A percentile compares a stretch with the other conserved stretches of the same genome.
phyloP scores from a whole-genome alignment of 768 basidiomycete species.

The Hygrophorus russula region DNA sequence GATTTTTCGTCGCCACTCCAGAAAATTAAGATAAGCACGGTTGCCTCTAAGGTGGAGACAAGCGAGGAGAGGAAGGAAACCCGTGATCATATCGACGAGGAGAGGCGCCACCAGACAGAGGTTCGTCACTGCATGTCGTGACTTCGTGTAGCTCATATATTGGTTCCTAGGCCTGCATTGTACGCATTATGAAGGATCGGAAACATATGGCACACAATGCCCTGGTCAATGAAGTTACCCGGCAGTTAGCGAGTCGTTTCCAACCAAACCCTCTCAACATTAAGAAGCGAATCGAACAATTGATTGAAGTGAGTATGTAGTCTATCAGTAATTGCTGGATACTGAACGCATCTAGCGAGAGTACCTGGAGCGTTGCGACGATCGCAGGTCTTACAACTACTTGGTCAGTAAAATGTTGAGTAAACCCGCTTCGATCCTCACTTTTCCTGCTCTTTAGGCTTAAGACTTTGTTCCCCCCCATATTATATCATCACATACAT shows the following conservation, averaged over 20 bases:
- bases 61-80: slow-evolving; percentile 86
- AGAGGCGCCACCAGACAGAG: slow-evolving; percentile 82
- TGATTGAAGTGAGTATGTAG: slow-evolving; percentile 69
- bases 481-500: too few species aligned
- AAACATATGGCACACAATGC: slow-evolving; percentile 85
- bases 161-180: slow-evolving; percentile 75
- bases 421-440: too few species aligned
- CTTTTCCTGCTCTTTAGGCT: too few species aligned
- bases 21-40: slow-evolving; percentile 87
- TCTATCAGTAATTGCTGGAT: not conserved
- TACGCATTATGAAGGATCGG: slow-evolving; percentile 94
- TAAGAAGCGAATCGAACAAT: slow-evolving; percentile 86
- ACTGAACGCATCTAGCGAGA: slow-evolving; percentile 52
- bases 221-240: slow-evolving; percentile 82
- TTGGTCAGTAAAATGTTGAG: slow-evolving; percentile 24
- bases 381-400: slow-evolving; percentile 84
- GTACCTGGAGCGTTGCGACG: slow-evolving; percentile 83
- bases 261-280: slow-evolving; percentile 75
- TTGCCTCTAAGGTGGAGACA: slow-evolving; percentile 81
- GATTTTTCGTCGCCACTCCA: slow-evolving; percentile 74
- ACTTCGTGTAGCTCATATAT: not conserved
- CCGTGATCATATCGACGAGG: slow-evolving; percentile 81
- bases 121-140: slow-evolving; percentile 28
- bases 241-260: slow-evolving; percentile 78
- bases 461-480: too few species aligned